Base-by-base conservation (phyloP, 495 filamentous ascomycete genomes). In the Penicillium dipodomyicola region DNA sequence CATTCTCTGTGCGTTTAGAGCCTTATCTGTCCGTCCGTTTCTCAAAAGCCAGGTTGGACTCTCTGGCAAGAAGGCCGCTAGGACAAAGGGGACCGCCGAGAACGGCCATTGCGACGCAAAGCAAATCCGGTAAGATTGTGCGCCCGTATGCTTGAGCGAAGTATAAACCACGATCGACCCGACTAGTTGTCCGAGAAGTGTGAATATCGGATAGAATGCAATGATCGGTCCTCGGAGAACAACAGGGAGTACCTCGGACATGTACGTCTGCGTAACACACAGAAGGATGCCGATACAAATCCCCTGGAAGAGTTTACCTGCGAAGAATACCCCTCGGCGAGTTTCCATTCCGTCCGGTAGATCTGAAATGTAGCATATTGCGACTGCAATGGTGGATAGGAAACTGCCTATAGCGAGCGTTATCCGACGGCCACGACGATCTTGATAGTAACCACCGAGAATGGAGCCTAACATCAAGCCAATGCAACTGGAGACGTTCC, bases 161-260 rank as follows among this genome's bases (percentile, higher is more conserved):
- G 55, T 65, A 12, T 68, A 74, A 4, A 77, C 70, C 42, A 78
- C 71, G 11, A 79, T 56, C 19, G 73, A 70, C 4, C 76, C 78
- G 0, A 78, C 49, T 4, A 79, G 56, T 57, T 80, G 75, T 6
- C 78, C 78, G 1, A 80, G 57, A 0, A 78, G 62, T 0, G 67
- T 77, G 46, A 80, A 79, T 3, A 71, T 70, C 0, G 78, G 74
- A 55, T 78, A 70, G 23, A 79, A 69, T 0, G 74, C 72, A 29
- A 80, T 68, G 22, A 74, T 66, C 5, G 74, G 72, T 4, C 75
- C 76, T 27, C 78, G 69, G n/a, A 80, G 64, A 0, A 59, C 49
- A 7, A 70, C 52, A 0, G 76, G 74, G 12, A 78, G 58, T 8
- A 75, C 63, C 47, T 80, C 78, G 0, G 75, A 77, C 66, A 79